phyloP scores from a whole-genome alignment of 441 rosid genomes.

The Populus tomentosa region DNA sequence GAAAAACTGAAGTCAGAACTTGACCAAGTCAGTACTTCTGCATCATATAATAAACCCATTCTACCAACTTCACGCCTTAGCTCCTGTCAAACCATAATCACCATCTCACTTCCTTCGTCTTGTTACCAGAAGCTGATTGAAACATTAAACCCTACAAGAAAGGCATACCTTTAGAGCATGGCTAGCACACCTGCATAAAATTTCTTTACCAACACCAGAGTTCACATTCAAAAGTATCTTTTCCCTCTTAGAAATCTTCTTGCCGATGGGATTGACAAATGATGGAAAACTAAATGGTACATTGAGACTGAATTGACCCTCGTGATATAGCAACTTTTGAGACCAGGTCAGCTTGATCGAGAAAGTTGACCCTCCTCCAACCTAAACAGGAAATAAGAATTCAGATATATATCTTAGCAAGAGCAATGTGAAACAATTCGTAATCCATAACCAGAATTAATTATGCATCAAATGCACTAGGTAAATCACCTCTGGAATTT shows the following conservation, averaged over 20 bases:
- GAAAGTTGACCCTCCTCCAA: conserved; percentile 66
- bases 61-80: conserved; percentile 50
- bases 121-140: background rate
- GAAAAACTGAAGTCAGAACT: conserved; percentile 54
- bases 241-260: conserved; percentile 47
- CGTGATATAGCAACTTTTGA: conserved; percentile 52
- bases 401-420: background rate
- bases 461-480: background rate
- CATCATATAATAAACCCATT: conserved; percentile 56
- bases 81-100: conserved; percentile 38
- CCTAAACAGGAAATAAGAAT: conserved; percentile 29
- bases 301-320: conserved; percentile 53
- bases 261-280: conserved; percentile 52
- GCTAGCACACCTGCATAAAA: conserved; percentile 44
- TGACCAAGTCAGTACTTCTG: conserved; percentile 69
- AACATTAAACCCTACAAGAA: conserved; percentile 2
- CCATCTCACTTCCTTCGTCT: conserved; percentile 5
- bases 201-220: conserved; percentile 49
- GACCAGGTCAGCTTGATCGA: conserved; percentile 69
- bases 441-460: background rate
- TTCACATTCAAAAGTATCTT: conserved; percentile 59
- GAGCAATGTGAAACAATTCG: background rate
- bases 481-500: conserved; percentile 59
- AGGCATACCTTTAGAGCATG: conserved; percentile 68
- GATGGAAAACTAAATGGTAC: conserved; percentile 79